Conservation (phyloP, 1,139 yeast genomes). For the Yamadazyma diddensiae region DNA sequence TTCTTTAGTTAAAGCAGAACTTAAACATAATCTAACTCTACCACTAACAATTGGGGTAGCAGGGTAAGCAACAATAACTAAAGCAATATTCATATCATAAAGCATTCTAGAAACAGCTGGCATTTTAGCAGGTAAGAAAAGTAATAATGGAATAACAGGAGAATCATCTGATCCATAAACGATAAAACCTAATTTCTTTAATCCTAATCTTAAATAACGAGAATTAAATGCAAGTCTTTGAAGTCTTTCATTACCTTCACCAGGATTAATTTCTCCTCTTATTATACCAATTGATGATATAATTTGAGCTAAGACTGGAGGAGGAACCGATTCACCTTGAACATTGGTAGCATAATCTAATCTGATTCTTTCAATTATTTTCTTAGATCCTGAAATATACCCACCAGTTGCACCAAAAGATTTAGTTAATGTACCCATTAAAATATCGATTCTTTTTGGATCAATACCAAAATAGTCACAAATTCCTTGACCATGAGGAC, state of each 20-base stretch:
- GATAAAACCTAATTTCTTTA: slow-evolving; percentile 88
- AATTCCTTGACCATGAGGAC: slow-evolving; percentile 89
- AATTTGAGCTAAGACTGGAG: slow-evolving; percentile 89
- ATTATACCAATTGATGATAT: slow-evolving; percentile 76
- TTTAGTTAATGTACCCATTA: slow-evolving; percentile 97
- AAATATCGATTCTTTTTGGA: slow-evolving; percentile 72
- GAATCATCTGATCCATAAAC: slow-evolving; percentile 95
- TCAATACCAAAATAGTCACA: slow-evolving; percentile 87
- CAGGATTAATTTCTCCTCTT: slow-evolving; percentile 79
- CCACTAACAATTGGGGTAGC: slow-evolving; percentile 92
- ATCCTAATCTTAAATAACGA: slow-evolving; percentile 84
- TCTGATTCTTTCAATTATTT: slow-evolving; percentile 70
- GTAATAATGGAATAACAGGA: slow-evolving; percentile 87
- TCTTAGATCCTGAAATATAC: slow-evolving; percentile 74
- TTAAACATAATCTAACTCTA: slow-evolving; percentile 89
- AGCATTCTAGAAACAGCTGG: slow-evolving; percentile 85
- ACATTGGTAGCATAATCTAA: slow-evolving; percentile 68
- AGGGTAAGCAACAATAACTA: slow-evolving; percentile 96
- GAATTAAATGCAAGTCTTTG: slow-evolving; percentile 95
- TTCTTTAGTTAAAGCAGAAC: slow-evolving; percentile 88
- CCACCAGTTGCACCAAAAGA: slow-evolving; percentile 99
- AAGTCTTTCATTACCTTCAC: slow-evolving; percentile 89
- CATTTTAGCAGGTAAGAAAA: slow-evolving; percentile 92
- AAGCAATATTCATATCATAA: slow-evolving; percentile 79
- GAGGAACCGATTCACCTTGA: slow-evolving; percentile 84